Percentiles rank a stretch among this genome's conserved stretches.
phyloP scores from a whole-genome alignment of 306 rosid species.

The Cotoneaster glaucophyllus region DNA sequence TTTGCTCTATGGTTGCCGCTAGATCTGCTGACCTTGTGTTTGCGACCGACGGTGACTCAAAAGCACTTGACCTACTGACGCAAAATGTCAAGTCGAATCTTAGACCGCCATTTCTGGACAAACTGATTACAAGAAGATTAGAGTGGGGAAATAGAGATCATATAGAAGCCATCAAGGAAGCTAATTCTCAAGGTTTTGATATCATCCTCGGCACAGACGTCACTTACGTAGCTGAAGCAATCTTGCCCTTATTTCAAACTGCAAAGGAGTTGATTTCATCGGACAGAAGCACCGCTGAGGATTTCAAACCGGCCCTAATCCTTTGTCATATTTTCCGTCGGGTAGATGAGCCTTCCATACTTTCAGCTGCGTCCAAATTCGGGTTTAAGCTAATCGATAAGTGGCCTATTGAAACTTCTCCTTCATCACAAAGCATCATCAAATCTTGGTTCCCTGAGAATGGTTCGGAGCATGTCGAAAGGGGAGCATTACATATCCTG shows the following conservation, averaged over 20 bases:
- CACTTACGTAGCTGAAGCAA: conserved; percentile 70
- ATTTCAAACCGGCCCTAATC: conserved; percentile 38
- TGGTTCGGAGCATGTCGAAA: conserved; percentile 40
- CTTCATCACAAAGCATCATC: conserved; percentile 32
- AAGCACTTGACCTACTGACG: conserved; percentile 53
- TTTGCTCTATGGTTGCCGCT: conserved; percentile 80
- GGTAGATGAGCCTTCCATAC: conserved; percentile 67
- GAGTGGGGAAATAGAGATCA: conserved; percentile 74
- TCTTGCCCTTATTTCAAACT: conserved; percentile 70
- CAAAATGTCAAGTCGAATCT: conserved; percentile 62
- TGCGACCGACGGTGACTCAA: conserved; percentile 79
- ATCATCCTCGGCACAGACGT: conserved; percentile 84
- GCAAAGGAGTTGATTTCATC: conserved; percentile 60
- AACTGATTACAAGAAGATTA: conserved; percentile 38
- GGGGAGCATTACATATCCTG: conserved; percentile 55
- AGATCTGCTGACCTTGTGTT: conserved; percentile 51
- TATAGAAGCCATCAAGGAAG: conserved; percentile 54
- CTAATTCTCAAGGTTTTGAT: conserved; percentile 50
- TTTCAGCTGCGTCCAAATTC: conserved; percentile 51
- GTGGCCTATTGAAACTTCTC: conserved; percentile 47
- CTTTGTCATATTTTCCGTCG: conserved; percentile 76
- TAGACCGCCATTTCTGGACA: conserved; percentile 32
- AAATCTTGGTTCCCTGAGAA: conserved; percentile 53
- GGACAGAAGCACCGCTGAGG: conserved; percentile 15
- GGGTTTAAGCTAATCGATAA: conserved; percentile 64